Base-by-base conservation (phyloP, 2,329 filamentous ascomycete genomes). In the Paecilomyces niveus region DNA sequence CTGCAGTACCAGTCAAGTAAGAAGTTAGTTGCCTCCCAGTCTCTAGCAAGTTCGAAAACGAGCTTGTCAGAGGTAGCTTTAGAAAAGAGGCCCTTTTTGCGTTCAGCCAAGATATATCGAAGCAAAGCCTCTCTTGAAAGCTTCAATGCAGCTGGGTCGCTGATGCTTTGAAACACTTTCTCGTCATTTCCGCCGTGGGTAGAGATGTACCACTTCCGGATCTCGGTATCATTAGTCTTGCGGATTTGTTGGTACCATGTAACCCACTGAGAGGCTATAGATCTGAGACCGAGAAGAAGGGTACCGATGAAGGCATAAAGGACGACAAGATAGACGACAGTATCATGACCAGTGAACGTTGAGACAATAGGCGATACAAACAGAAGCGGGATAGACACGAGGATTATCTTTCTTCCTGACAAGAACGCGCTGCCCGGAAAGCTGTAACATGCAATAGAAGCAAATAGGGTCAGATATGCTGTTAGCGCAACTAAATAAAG, bases 401-500 rank as follows among this genome's bases (percentile, higher is more conserved):
- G 81, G 54, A 86, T 81, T 1, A 82, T 71, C 53, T 78, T 81
- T 24, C 84, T 80, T 0, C 83, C 83, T n/a, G 82, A 85, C 5
- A 81, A 75, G 60, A 85, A 80, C 1, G 76, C 74, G n/a, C 81
- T 81, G 5, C 79, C 80, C 0, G 78, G 79, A 58, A 83, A 79
- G 59, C 84, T 80, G 72, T 79, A 80, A 22, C 77, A 80, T n/a
- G 78, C 75, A 61, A 81, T 74, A 8, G 76, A 77, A 54, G 83
- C 83, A 52, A 87, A 76, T 1, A 83, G 68, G 15, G 81, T 82
- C 45, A 87, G 77, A 65, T 86, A 87, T 2, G 82, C 78, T 6
- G 84, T 83, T 50, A 87, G 71, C 24, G 78, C 76, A 33, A 85
- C 69, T 2, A 86, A 74, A 61, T 87, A 87, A 53, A 85, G 78